These are phyloP conservation scores for Albifimbria verrucaria DNA, from an alignment of 2,329 filamentous ascomycete genomes.

Conservation along the genomic window DNA sequence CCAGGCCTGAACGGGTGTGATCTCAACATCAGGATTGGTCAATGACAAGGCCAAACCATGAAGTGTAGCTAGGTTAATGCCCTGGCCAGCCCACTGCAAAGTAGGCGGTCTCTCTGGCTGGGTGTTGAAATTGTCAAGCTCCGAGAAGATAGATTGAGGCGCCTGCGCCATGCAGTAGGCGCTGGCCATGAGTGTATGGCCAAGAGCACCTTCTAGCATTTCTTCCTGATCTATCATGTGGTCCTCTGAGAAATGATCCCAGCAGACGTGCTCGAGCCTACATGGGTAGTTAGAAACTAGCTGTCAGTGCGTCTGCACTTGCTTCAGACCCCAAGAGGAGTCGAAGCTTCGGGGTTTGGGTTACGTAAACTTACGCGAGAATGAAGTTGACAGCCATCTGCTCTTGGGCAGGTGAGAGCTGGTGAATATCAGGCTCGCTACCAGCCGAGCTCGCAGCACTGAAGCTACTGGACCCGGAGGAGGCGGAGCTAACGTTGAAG, in stretches of 20 bases:
- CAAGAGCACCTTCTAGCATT: slow-evolving; percentile 26
- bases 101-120: slow-evolving; percentile 6
- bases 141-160: slow-evolving; percentile 28
- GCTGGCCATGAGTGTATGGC: slow-evolving; percentile 43
- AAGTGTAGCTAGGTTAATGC: slow-evolving; percentile 40
- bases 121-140: neutral
- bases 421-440: slow-evolving; percentile 15
- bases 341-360: neutral
- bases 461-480: slow-evolving; percentile 13
- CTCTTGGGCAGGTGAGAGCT: slow-evolving; percentile 36
- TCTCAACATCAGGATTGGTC: slow-evolving; percentile 35
- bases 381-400: slow-evolving; percentile 51
- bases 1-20: slow-evolving; percentile 53
- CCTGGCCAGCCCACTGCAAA: slow-evolving; percentile 34
- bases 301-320: neutral
- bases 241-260: slow-evolving; percentile 43
- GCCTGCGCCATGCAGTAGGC: slow-evolving; percentile 38
- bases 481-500: slow-evolving; percentile 36
- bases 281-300: neutral
- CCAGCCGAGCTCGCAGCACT: slow-evolving; percentile 13
- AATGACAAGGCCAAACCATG: slow-evolving; percentile 43
- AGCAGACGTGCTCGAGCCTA: slow-evolving; percentile 52
- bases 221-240: slow-evolving; percentile 33
- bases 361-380: slow-evolving; percentile 38
- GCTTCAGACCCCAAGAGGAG: too few species aligned